Conservation (phyloP, 805 yeast genomes). For the Schwanniomyces yamadae region DNA sequence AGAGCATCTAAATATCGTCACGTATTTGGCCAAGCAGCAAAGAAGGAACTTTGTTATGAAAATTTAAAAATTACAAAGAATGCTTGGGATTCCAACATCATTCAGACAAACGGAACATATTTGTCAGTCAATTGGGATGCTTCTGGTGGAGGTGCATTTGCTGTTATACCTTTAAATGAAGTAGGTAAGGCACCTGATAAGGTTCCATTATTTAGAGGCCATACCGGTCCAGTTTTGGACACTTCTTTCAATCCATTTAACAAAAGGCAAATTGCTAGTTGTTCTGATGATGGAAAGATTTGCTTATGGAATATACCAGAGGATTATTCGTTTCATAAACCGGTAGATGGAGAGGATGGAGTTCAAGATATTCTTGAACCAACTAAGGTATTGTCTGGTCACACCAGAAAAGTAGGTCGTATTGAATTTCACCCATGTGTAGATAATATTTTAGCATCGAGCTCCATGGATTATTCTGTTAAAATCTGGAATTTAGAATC, state of each 20-base stretch:
- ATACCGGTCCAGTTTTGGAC: slow-evolving; percentile 91
- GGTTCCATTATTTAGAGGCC: slow-evolving; percentile 93
- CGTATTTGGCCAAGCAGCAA: slow-evolving; percentile 85
- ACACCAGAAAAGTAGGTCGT: slow-evolving; percentile 90
- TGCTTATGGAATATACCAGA: slow-evolving; percentile 87
- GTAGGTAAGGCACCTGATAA: slow-evolving; percentile 92
- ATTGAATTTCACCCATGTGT: slow-evolving; percentile 89
- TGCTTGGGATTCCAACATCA: slow-evolving; percentile 94
- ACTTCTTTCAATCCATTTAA: slow-evolving; percentile 95
- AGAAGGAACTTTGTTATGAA: slow-evolving; percentile 69
- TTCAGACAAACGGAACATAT: slow-evolving; percentile 83
- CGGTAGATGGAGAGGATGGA: slow-evolving; percentile 52
- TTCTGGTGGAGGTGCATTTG: slow-evolving; percentile 97
- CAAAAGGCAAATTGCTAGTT: slow-evolving; percentile 68
- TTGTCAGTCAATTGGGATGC: slow-evolving; percentile 89
- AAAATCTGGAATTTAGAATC: slow-evolving; percentile 86
- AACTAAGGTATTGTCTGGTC: slow-evolving; percentile 71
- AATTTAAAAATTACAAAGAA: slow-evolving; percentile 78
- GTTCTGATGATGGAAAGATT: slow-evolving; percentile 77
- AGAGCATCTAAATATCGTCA: slow-evolving; percentile 97
- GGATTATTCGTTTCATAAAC: slow-evolving; percentile 68
- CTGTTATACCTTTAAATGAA: slow-evolving; percentile 82
- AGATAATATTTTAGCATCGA: slow-evolving; percentile 79
- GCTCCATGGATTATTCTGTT: slow-evolving; percentile 87
- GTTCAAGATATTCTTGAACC: slow-evolving; percentile 69